Conservation (phyloP, 129 eudicot species). For the Glebionis coronaria region DNA sequence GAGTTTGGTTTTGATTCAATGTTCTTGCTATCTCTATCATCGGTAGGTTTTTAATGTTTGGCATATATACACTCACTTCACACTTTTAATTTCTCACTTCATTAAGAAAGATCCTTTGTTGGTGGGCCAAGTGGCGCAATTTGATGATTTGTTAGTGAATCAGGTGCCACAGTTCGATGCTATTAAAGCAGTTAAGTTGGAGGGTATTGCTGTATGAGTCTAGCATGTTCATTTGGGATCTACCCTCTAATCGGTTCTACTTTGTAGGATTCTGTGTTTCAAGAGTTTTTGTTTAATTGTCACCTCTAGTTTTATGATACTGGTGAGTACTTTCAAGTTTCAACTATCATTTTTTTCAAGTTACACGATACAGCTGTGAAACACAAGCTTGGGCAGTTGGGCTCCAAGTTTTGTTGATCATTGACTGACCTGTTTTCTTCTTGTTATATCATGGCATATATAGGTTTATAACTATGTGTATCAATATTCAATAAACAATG, state of each 20-base stretch:
- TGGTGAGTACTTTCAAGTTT: no score
- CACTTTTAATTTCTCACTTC: conserved; percentile 3
- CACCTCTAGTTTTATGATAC: no score
- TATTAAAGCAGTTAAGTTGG: conserved; percentile 3
- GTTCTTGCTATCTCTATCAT: neutral
- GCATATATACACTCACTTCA: neutral
- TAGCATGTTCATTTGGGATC: neutral
- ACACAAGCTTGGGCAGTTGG: no score
- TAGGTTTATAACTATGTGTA: no score
- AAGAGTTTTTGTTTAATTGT: no score
- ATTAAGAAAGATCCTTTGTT: no score
- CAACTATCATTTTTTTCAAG: no score
- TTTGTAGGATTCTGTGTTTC: neutral
- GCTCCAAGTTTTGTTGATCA: no score
- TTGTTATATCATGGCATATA: no score
- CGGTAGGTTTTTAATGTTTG: neutral
- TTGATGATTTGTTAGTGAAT: conserved; percentile 1
- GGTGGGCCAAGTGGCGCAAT: neutral
- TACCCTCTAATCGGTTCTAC: neutral
- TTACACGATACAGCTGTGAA: no score
- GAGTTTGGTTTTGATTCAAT: neutral
- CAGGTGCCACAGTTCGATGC: neutral
- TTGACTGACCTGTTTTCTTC: no score
- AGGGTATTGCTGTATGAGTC: neutral
- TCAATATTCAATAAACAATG: no score